Evolutionary conservation across 352 stramenopile species (phyloP).

Genomic region (Phytophthora chlamydospora): DNA sequence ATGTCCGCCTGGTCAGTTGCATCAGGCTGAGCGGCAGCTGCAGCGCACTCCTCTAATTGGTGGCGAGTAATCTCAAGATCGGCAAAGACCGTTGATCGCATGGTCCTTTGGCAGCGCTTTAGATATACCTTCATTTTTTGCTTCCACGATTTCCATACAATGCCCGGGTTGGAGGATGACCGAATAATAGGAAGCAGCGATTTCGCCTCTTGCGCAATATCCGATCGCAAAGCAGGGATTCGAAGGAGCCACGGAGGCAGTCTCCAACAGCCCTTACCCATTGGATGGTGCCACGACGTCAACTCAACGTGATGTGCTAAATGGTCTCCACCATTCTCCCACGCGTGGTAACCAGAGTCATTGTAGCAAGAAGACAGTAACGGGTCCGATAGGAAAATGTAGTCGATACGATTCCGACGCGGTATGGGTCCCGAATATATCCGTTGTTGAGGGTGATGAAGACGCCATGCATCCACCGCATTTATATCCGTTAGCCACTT

Average conservation of each 20-base stretch:
- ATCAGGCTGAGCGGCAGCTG: neutral
- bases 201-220: conserved; percentile 2
- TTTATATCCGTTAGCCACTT: neutral
- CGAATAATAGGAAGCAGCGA: neutral
- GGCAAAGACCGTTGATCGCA: neutral
- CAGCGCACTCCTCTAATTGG: conserved; percentile 2
- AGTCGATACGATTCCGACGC: neutral
- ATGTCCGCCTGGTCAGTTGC: conserved; percentile 1
- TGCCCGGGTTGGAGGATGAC: conserved; percentile 1
- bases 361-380: conserved; percentile 1
- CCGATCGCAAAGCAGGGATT: neutral
- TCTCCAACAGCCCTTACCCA: neutral
- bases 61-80: conserved; percentile 1
- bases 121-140: conserved; percentile 8
- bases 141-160: conserved; percentile 11
- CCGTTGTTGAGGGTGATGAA: conserved; percentile 1
- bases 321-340: conserved; percentile 4
- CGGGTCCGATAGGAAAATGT: neutral
- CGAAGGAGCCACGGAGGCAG: no score
- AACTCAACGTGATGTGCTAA: neutral
- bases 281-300: conserved; percentile 4
- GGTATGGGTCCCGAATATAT: neutral
- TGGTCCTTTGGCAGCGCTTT: conserved; percentile 3
- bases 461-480: conserved; percentile 1
- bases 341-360: neutral